A percentile compares a stretch with the other conserved stretches of the same genome.
Evolutionary conservation across 441 rosid genomes (phyloP).

Genomic region (Pelargonium citronellum): DNA sequence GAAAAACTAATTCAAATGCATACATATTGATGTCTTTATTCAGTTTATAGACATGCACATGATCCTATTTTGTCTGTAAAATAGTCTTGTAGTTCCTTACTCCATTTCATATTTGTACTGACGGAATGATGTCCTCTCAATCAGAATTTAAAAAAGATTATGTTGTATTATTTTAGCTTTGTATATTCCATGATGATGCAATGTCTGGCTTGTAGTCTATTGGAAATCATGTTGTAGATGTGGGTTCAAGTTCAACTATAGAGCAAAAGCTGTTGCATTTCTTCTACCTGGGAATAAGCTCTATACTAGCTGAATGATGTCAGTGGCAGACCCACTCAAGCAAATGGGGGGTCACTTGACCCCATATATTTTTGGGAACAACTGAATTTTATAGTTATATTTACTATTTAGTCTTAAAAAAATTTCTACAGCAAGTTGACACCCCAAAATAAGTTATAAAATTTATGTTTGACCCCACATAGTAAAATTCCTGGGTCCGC

Average conservation of each 20-base stretch:
- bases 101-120: not conserved
- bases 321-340: too few relatives aligned
- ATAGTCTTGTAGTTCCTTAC: not conserved
- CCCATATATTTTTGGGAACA: too few relatives aligned
- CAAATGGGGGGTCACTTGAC: too few relatives aligned
- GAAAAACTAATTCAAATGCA: not conserved
- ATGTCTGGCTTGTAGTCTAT: not conserved
- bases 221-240: constrained; percentile 1
- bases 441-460: too few relatives aligned
- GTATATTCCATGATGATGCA: not conserved
- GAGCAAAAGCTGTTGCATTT: not conserved
- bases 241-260: not conserved
- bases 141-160: not conserved
- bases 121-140: not conserved
- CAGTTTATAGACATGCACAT: not conserved
- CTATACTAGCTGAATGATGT: not conserved
- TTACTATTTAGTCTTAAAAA: too few relatives aligned
- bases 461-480: too few relatives aligned
- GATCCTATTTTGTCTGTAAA: not conserved
- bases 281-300: not conserved
- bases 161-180: not conserved
- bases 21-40: not conserved
- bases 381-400: too few relatives aligned
- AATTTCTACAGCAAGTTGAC: too few relatives aligned
- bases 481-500: too few relatives aligned